These are phyloP conservation scores for Globisporangium nunn DNA, from an alignment of 352 stramenopile species.

Conservation along the genomic window DNA sequence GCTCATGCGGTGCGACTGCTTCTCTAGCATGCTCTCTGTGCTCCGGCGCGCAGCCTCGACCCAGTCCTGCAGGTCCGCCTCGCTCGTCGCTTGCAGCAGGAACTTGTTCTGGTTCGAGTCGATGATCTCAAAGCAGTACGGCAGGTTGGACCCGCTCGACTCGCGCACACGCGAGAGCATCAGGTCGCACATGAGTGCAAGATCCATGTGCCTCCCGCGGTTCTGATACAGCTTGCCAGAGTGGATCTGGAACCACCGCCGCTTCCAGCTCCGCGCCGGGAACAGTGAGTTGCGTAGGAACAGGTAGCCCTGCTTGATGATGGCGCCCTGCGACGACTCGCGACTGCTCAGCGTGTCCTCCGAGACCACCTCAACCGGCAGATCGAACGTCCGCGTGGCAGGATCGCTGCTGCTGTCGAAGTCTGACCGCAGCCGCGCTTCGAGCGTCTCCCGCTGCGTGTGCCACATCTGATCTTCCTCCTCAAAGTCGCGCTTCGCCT, in stretches of 20 bases:
- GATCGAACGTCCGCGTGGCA: constrained; percentile 31
- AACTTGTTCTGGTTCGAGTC: constrained; percentile 73
- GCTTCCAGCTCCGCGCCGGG: constrained; percentile 77
- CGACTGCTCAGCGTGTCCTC: constrained; percentile 54
- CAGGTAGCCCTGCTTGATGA: constrained; percentile 78
- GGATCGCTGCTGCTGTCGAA: constrained; percentile 19
- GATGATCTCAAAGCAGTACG: constrained; percentile 81
- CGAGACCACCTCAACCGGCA: constrained; percentile 77
- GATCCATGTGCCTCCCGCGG: constrained; percentile 67
- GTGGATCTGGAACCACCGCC: constrained; percentile 85
- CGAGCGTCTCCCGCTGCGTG: constrained; percentile 54
- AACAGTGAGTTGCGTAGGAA: constrained; percentile 84
- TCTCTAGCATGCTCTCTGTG: constrained; percentile 77
- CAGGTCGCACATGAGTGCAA: constrained; percentile 74
- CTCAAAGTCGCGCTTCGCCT: constrained; percentile 56
- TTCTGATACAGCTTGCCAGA: constrained; percentile 80
- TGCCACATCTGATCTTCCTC: constrained; percentile 73
- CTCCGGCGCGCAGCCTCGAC: constrained; percentile 74
- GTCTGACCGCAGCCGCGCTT: constrained; percentile 45
- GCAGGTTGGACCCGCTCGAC: constrained; percentile 37
- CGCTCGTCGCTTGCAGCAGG: constrained; percentile 69
- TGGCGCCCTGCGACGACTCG: constrained; percentile 20
- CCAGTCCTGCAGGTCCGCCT: constrained; percentile 71
- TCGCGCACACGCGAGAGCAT: constrained; percentile 76
- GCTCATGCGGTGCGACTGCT: constrained; percentile 71